A percentile compares a stretch with the other conserved stretches of the same genome.
Evolutionary conservation across 805 yeast genomes (phyloP).

Genomic region (Debaryomyces prosopidis): DNA sequence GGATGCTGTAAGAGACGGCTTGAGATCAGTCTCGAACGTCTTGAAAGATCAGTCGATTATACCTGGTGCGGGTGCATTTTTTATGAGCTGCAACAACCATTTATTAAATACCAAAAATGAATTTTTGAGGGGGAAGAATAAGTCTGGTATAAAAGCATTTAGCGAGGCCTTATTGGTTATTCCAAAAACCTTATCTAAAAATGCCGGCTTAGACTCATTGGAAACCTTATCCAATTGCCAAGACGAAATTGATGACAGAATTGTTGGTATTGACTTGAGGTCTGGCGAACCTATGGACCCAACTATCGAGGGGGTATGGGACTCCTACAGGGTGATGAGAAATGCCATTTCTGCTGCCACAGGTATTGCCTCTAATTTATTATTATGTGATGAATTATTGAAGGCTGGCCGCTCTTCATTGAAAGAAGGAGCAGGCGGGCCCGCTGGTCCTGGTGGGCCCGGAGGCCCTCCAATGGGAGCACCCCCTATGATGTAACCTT

Average conservation of each 20-base stretch:
- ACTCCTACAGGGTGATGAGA: slow-evolving; percentile 89
- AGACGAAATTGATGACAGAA: slow-evolving; percentile 83
- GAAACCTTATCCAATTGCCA: slow-evolving; percentile 88
- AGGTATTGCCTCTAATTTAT: slow-evolving; percentile 88
- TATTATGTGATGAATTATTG: slow-evolving; percentile 92
- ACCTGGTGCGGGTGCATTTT: slow-evolving; percentile 98
- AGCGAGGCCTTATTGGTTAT: slow-evolving; percentile 87
- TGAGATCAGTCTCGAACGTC: slow-evolving; percentile 91
- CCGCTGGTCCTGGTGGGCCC: slow-evolving; percentile 18
- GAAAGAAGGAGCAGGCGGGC: slow-evolving; percentile 52
- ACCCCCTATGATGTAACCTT: slow-evolving; percentile 15
- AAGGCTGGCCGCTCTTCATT: slow-evolving; percentile 95
- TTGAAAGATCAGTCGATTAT: slow-evolving; percentile 80
- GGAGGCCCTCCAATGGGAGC: slow-evolving; percentile 18
- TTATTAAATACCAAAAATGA: slow-evolving; percentile 51
- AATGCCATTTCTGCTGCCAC: slow-evolving; percentile 91
- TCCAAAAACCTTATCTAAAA: slow-evolving; percentile 89
- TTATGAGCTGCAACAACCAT: slow-evolving; percentile 75
- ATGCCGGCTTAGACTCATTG: slow-evolving; percentile 91
- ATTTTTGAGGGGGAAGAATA: slow-evolving; percentile 75
- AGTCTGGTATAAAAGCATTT: slow-evolving; percentile 90
- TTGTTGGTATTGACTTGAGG: slow-evolving; percentile 86
- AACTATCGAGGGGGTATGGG: slow-evolving; percentile 93
- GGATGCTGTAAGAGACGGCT: slow-evolving; percentile 97
- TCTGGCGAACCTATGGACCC: slow-evolving; percentile 98